Conservation (phyloP, 768 basidiomycete genomes). For the Fibroporia radiculosa region DNA sequence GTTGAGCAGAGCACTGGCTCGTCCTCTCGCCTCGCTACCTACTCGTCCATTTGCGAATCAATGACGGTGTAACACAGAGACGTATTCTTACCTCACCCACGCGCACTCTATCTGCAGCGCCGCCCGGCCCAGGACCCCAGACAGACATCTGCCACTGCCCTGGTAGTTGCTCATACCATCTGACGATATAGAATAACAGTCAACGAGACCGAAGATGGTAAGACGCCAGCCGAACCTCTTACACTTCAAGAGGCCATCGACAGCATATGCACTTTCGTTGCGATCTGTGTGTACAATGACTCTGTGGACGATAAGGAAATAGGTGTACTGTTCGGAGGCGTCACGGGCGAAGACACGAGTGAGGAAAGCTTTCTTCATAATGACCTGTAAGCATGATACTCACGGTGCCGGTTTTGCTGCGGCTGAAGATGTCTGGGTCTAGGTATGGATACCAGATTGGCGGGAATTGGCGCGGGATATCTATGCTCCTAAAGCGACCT, state of each 20-base stretch:
- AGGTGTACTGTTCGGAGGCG: slow-evolving; percentile 82
- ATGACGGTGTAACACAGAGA: too few species aligned
- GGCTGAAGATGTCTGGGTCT: background rate
- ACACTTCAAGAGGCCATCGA: slow-evolving; percentile 60
- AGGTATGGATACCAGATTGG: slow-evolving; percentile 74
- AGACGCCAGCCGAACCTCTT: slow-evolving; percentile 35
- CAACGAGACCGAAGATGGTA: slow-evolving; percentile 23
- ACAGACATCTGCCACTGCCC: too few species aligned
- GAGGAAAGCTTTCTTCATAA: slow-evolving; percentile 90
- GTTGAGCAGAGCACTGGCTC: too few species aligned
- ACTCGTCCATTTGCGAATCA: too few species aligned
- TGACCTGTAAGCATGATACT: slow-evolving; percentile 53
- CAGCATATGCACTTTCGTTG: slow-evolving; percentile 61
- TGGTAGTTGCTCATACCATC: too few species aligned
- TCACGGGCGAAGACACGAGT: slow-evolving; percentile 76
- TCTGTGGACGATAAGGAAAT: slow-evolving; percentile 56
- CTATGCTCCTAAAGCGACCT: slow-evolving; percentile 55
- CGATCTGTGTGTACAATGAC: slow-evolving; percentile 87
- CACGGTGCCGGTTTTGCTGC: background rate
- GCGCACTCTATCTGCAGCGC: too few species aligned
- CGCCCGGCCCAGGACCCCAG: too few species aligned
- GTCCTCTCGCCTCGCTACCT: too few species aligned
- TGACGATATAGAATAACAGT: slow-evolving; percentile 28
- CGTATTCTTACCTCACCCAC: too few species aligned
- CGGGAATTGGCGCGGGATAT: slow-evolving; percentile 73